Base-by-base conservation (phyloP, 495 filamentous ascomycete genomes). In the Beverwykella pulmonaria region DNA sequence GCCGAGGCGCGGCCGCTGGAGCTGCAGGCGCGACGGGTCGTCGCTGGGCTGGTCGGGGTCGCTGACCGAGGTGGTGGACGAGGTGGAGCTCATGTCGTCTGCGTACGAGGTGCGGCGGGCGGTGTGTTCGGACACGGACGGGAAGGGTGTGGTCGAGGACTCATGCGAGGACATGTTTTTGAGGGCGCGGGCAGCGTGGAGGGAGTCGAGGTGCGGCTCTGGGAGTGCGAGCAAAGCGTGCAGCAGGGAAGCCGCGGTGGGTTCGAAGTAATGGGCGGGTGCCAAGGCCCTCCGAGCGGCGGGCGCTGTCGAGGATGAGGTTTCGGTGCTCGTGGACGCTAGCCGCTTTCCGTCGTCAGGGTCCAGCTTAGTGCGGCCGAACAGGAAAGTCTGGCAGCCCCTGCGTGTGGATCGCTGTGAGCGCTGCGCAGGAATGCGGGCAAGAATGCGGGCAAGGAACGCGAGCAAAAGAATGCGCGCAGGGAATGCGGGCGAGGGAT, bases 1-100 rank as follows among this genome's bases (percentile, higher is more conserved):
- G 71, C 71, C 81, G 77, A 78, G 83, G 34, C 59, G 59, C 48
- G 71, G 71, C 14, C 71, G 65, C 23, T 25, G 14, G 17, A 66
- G 60, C 52, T 63, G 60, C 7, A 15, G 12, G 12, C 19, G 14
- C 7, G 25, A 23, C 7, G 63, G 41, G 34, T 62, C 59, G 56
- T 20, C 29, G 29, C 53, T 61, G 44, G 61, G 39, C 34, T 60
- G 53, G 56, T 63, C 71, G 14, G 26, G 26, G 32, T 68, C 68
- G 49, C 56, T 65, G 19, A 46, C 32, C 30, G 71, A 61, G 20
- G 63, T 52, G 19, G 67, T 67, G 14, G 71, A 70, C 22, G 71
- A 65, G 19, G 59, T 50, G n/a, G 63, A 60, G 57, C 63, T 67
- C 63, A 67, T 67, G 48, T 61, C 56, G 63, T 67, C 63, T 46